Percentiles rank a stretch among this genome's conserved stretches.
Evolutionary conservation across 2,329 filamentous ascomycete genomes (phyloP).

Genomic region (Neonectria neomacrospora): DNA sequence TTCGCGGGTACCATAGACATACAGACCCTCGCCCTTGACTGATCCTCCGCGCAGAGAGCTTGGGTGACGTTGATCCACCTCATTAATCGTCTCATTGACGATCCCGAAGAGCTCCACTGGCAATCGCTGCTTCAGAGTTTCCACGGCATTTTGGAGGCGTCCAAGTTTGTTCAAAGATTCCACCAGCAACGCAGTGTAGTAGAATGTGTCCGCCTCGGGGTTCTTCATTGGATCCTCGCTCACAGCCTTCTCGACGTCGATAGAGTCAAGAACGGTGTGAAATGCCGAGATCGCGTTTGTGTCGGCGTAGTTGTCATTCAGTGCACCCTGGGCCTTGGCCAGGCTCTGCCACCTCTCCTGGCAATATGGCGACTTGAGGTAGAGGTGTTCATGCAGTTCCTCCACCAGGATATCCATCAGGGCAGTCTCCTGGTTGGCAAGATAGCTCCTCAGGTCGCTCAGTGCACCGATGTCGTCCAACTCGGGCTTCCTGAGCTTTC

Average conservation of each 20-base stretch:
- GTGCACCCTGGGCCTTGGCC: constrained; percentile 71
- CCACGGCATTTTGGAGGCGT: constrained; percentile 84
- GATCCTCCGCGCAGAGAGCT: constrained; percentile 73
- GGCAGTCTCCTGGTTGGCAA: constrained; percentile 91
- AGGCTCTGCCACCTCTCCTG: constrained; percentile 94
- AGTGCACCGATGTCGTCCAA: constrained; percentile 92
- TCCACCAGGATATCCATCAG: constrained; percentile 97
- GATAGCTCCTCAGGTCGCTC: constrained; percentile 85
- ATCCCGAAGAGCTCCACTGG: constrained; percentile 94
- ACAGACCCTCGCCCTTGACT: constrained; percentile 64
- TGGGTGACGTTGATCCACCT: constrained; percentile 94
- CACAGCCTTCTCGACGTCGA: constrained; percentile 71
- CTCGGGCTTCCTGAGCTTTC: constrained; percentile 85
- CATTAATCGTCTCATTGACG: constrained; percentile 93
- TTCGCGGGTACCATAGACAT: constrained; percentile 74
- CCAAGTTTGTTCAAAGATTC: constrained; percentile 92
- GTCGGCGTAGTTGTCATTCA: constrained; percentile 61
- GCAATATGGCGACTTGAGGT: constrained; percentile 97
- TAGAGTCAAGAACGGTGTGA: constrained; percentile 67
- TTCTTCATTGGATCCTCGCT: constrained; percentile 92
- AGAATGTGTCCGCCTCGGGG: constrained; percentile 94
- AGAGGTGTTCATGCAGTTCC: constrained; percentile 95
- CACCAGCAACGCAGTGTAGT: constrained; percentile 87
- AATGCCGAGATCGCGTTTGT: constrained; percentile 63
- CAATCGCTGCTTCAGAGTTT: constrained; percentile 90